These are phyloP conservation scores for Dictyostelium citrinum DNA, from an alignment of 78 protist species.

Conservation along the genomic window DNA sequence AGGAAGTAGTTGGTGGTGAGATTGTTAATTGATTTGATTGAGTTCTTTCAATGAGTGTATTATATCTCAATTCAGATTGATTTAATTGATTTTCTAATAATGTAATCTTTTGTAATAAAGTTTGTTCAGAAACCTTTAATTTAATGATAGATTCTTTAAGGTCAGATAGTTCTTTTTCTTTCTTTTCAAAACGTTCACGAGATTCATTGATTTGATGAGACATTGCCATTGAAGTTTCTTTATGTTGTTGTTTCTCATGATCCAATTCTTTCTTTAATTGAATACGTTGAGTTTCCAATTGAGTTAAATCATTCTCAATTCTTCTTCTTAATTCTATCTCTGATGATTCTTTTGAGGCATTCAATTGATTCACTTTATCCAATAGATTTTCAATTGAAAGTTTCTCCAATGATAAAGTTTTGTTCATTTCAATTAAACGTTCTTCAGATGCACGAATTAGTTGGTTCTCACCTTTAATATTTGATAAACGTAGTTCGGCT, in stretches of 20 bases:
- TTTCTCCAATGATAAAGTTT: conserved; percentile 22
- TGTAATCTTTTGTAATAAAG: conserved; percentile 9
- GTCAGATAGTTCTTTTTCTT: conserved; percentile 48
- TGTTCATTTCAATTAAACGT: conserved; percentile 40
- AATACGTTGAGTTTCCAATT: conserved; percentile 18
- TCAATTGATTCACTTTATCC: conserved; percentile 22
- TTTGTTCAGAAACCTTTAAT: conserved; percentile 39
- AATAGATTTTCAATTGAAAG: conserved; percentile 5
- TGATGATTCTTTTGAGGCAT: conserved; percentile 40
- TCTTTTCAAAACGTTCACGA: conserved; percentile 62
- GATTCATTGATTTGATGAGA: conserved; percentile 51
- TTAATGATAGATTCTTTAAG: conserved; percentile 26
- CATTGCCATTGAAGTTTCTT: neutral
- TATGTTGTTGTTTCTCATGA: conserved; percentile 13
- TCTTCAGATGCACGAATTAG: conserved; percentile 6
- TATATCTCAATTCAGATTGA: conserved; percentile 3
- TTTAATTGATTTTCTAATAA: conserved; percentile 24
- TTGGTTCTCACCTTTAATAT: conserved; percentile 39
- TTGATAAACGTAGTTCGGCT: conserved; percentile 4
- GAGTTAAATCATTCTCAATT: conserved; percentile 42
- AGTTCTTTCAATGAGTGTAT: conserved; percentile 30
- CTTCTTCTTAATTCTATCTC: conserved; percentile 35
- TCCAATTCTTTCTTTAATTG: conserved; percentile 53
- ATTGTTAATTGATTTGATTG: neutral
- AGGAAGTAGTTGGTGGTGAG: neutral